Evolutionary conservation across 352 stramenopile genomes (phyloP).

Genomic region (Globisporangium solare): DNA sequence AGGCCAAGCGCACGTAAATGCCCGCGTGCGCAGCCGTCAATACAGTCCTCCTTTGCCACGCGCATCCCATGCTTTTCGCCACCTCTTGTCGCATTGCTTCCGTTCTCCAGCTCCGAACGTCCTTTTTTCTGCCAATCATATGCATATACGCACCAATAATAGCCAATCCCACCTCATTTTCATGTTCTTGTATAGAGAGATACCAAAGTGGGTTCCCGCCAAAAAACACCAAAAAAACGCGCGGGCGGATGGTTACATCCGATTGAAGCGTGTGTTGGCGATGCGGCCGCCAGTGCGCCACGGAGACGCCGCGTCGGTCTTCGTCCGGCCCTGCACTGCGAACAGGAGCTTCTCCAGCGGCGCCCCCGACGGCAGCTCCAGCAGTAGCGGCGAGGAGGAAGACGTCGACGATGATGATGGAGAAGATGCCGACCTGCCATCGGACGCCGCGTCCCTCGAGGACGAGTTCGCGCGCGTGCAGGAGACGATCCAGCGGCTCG

Average conservation of each 20-base stretch:
- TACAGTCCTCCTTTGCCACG: neutral
- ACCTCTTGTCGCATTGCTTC: slow-evolving; percentile 4
- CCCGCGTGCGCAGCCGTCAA: neutral
- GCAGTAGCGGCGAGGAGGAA: slow-evolving; percentile 9
- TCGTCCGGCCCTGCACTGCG: neutral
- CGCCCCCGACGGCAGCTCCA: slow-evolving; percentile 15
- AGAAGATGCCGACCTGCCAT: slow-evolving; percentile 9
- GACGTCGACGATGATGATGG: slow-evolving; percentile 4
- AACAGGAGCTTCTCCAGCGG: slow-evolving; percentile 3
- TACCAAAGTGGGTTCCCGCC: neutral
- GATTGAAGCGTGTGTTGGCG: neutral
- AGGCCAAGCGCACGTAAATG: slow-evolving; percentile 18
- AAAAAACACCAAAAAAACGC: neutral
- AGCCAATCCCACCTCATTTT: neutral
- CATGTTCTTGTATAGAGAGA: slow-evolving; percentile 6
- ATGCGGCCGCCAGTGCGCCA: neutral
- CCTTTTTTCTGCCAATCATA: slow-evolving; percentile 9
- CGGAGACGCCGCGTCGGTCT: neutral
- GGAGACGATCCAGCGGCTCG: slow-evolving; percentile 23
- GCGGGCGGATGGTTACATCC: neutral
- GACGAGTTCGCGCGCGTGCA: slow-evolving; percentile 20
- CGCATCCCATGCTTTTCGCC: neutral
- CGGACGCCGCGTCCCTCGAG: slow-evolving; percentile 25
- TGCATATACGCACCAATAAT: neutral
- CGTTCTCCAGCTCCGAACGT: neutral